phyloP scores from a whole-genome alignment of 495 filamentous ascomycete genomes.

The Daldinia bambusicola region DNA sequence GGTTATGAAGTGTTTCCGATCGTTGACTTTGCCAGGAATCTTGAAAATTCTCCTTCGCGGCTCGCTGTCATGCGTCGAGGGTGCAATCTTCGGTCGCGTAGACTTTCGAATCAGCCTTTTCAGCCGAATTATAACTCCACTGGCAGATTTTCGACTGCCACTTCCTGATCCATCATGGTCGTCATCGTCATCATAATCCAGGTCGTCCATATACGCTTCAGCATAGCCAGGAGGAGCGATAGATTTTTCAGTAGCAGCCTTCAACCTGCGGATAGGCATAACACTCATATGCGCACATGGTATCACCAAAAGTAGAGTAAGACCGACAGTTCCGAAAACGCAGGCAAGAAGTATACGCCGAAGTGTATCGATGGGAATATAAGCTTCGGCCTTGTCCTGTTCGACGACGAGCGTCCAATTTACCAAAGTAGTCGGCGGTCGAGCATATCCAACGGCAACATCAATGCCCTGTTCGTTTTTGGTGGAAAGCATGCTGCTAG shows the following conservation, averaged over 20 bases:
- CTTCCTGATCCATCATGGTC: slow-evolving; percentile 47
- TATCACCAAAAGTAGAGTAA: slow-evolving; percentile 72
- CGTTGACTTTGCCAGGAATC: slow-evolving; percentile 83
- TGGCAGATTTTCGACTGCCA: slow-evolving; percentile 54
- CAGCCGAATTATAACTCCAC: slow-evolving; percentile 51
- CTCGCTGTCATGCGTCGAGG: slow-evolving; percentile 56
- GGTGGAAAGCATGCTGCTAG: slow-evolving; percentile 71
- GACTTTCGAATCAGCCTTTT: slow-evolving; percentile 48
- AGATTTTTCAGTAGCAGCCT: slow-evolving; percentile 80
- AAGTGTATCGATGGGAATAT: slow-evolving; percentile 75
- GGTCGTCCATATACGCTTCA: slow-evolving; percentile 54
- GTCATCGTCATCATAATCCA: slow-evolving; percentile 57
- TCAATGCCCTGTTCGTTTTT: slow-evolving; percentile 71
- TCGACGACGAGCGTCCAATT: slow-evolving; percentile 87
- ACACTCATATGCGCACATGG: slow-evolving; percentile 84
- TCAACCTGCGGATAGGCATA: slow-evolving; percentile 79
- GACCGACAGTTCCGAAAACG: slow-evolving; percentile 82
- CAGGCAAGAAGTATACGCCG: slow-evolving; percentile 82
- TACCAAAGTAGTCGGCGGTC: slow-evolving; percentile 69
- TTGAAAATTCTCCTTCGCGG: slow-evolving; percentile 70
- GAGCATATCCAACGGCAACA: slow-evolving; percentile 78
- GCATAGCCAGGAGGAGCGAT: slow-evolving; percentile 71
- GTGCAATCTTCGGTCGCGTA: slow-evolving; percentile 45
- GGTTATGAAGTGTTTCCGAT: slow-evolving; percentile 76
- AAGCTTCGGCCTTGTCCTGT: slow-evolving; percentile 76